A percentile compares a stretch with the other conserved stretches of the same genome.
Conservation (phyloP, 768 basidiomycete species). For the Cubamyces lactineus region DNA sequence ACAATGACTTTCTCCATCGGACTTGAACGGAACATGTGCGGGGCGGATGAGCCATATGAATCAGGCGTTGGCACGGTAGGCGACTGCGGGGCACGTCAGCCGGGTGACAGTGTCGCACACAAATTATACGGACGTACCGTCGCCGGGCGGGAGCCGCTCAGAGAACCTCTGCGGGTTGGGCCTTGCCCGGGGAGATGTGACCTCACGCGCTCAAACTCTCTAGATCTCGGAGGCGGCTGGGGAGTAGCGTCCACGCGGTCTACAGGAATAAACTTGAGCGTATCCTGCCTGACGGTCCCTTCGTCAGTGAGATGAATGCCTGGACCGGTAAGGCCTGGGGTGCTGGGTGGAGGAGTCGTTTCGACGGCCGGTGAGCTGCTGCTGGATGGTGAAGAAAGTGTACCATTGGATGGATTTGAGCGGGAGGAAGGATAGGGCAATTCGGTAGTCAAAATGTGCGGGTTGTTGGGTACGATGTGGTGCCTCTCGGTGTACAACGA, state of each 20-base stretch:
- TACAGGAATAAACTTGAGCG: slow-evolving; percentile 23
- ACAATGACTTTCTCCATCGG: slow-evolving; percentile 31
- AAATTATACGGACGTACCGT: slow-evolving; percentile 30
- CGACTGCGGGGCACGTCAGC: slow-evolving; percentile 33
- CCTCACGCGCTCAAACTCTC: slow-evolving; percentile 27
- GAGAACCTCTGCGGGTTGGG: slow-evolving; percentile 27
- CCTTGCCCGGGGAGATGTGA: slow-evolving; percentile 27
- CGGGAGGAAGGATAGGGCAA: slow-evolving; percentile 39
- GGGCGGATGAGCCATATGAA: slow-evolving; percentile 35
- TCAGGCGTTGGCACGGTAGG: slow-evolving; percentile 30
- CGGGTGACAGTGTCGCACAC: not conserved
- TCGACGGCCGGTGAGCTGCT: slow-evolving; percentile 67
- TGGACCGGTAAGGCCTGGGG: slow-evolving; percentile 55
- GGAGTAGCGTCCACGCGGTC: slow-evolving; percentile 28
- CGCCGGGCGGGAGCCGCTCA: slow-evolving; percentile 35
- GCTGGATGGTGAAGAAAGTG: slow-evolving; percentile 71
- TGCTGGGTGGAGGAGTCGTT: slow-evolving; percentile 72
- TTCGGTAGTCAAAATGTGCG: slow-evolving; percentile 40
- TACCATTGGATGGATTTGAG: slow-evolving; percentile 59
- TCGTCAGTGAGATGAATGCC: slow-evolving; percentile 46
- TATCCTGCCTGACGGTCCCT: slow-evolving; percentile 38
- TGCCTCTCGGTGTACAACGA: not conserved
- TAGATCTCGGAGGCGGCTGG: slow-evolving; percentile 35
- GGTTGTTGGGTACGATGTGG: slow-evolving; percentile 8
- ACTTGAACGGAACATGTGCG: slow-evolving; percentile 32